These are phyloP conservation scores for Malus hybrid DNA, from an alignment of 331 rosid genomes.

Conservation along the genomic window DNA sequence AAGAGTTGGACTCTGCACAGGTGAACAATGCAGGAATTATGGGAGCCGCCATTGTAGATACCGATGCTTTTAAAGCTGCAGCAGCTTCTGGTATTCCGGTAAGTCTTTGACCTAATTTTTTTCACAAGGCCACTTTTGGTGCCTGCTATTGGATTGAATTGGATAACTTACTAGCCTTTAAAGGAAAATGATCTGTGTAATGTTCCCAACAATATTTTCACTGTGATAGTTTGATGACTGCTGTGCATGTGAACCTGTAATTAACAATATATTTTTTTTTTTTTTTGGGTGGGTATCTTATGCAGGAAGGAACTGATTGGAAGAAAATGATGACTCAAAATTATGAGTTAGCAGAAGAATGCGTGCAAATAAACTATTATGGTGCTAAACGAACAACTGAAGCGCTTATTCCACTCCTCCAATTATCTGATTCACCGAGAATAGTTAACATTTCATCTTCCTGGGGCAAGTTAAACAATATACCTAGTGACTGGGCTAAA, in stretches of 20 bases:
- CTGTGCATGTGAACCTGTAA: background rate
- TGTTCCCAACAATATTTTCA: background rate
- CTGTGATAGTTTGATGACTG: background rate
- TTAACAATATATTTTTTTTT: background rate
- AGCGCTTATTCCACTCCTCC: constrained; percentile 16
- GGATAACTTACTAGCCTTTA: too few species aligned
- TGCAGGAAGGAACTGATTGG: constrained; percentile 14
- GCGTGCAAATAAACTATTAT: constrained; percentile 41
- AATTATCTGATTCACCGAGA: constrained; percentile 12
- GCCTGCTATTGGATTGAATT: too few species aligned
- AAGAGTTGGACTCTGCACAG: constrained; percentile 18
- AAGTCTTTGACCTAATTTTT: background rate
- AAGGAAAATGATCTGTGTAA: too few species aligned
- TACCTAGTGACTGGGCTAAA: constrained; percentile 32
- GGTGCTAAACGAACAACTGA: constrained; percentile 25
- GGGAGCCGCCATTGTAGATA: constrained; percentile 21
- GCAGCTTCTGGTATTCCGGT: background rate
- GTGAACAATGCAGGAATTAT: constrained; percentile 49
- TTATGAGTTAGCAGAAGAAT: constrained; percentile 31
- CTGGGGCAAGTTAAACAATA: background rate
- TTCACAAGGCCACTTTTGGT: background rate
- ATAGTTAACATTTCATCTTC: constrained; percentile 16
- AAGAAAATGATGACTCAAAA: constrained; percentile 11
- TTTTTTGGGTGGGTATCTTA: background rate
- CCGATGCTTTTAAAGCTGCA: constrained; percentile 2